phyloP scores from a whole-genome alignment of 2,329 filamentous ascomycete genomes.

The Lecanicillium sp. region DNA sequence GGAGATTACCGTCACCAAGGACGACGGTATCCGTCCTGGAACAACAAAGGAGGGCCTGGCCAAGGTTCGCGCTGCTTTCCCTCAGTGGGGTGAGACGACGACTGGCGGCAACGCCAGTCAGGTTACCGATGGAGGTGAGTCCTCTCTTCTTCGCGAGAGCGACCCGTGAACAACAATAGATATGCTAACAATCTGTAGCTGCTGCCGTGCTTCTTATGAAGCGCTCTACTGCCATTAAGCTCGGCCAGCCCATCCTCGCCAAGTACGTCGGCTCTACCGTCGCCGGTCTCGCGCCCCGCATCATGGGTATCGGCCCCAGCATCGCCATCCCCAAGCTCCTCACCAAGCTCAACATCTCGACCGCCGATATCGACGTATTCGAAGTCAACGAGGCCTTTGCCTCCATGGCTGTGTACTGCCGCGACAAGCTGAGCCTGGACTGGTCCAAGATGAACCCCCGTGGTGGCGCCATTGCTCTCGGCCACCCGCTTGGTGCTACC shows the following conservation, averaged over 20 bases:
- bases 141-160: neutral
- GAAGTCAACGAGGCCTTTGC: slow-evolving; percentile 98
- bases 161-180: neutral
- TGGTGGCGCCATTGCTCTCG: slow-evolving; percentile 75
- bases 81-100: slow-evolving; percentile 75
- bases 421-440: slow-evolving; percentile 62
- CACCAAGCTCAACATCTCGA: slow-evolving; percentile 63
- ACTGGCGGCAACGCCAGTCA: slow-evolving; percentile 94
- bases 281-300: slow-evolving; percentile 79
- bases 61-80: slow-evolving; percentile 88
- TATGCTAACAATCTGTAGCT: slow-evolving; percentile 35
- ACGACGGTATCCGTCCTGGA: slow-evolving; percentile 85
- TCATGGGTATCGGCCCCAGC: slow-evolving; percentile 91
- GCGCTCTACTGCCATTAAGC: slow-evolving; percentile 76
- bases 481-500: slow-evolving; percentile 74
- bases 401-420: slow-evolving; percentile 94
- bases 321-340: slow-evolving; percentile 77
- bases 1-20: slow-evolving; percentile 69
- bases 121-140: slow-evolving; percentile 77
- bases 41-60: slow-evolving; percentile 74
- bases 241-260: slow-evolving; percentile 84
- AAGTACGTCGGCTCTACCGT: slow-evolving; percentile 93
- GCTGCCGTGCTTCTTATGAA: slow-evolving; percentile 91
- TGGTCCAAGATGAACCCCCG: slow-evolving; percentile 72
- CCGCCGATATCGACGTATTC: slow-evolving; percentile 79